phyloP scores from a whole-genome alignment of 2,329 filamentous ascomycete species.

The Venturia oleaginea region DNA sequence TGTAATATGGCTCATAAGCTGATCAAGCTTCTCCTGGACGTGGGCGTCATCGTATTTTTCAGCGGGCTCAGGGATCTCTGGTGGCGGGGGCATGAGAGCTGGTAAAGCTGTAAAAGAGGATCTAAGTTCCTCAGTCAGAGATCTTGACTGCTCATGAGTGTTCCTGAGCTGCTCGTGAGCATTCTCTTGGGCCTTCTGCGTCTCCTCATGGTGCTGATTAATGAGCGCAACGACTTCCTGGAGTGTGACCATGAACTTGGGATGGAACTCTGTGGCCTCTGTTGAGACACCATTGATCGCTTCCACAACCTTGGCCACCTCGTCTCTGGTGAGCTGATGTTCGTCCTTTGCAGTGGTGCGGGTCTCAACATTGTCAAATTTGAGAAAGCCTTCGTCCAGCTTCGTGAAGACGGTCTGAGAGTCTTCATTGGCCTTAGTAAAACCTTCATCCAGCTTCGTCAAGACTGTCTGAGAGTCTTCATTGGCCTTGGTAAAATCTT shows the following conservation, averaged over 20 bases:
- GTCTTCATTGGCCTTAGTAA: conserved; percentile 40
- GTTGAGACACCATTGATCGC: conserved; percentile 52
- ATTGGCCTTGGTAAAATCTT: conserved; percentile 77
- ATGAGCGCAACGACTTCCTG: conserved; percentile 78
- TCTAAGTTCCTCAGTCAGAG: conserved; percentile 34
- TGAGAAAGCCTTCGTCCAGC: conserved; percentile 68
- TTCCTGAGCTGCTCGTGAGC: conserved; percentile 33
- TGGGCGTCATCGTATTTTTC: conserved; percentile 47
- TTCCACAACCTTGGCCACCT: conserved; percentile 61
- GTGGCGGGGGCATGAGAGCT: conserved; percentile 34
- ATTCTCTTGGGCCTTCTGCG: conserved; percentile 47
- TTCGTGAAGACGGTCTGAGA: conserved; percentile 73
- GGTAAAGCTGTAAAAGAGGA: conserved; percentile 33
- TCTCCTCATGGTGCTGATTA: conserved; percentile 80
- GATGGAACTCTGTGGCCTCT: conserved; percentile 73
- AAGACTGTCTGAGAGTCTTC: conserved; percentile 84
- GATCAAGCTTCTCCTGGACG: conserved; percentile 48
- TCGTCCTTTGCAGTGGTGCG: conserved; percentile 65
- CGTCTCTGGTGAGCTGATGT: conserved; percentile 73
- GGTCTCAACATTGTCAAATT: conserved; percentile 50
- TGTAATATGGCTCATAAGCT: conserved; percentile 53
- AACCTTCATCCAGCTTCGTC: conserved; percentile 69
- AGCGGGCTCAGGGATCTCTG: conserved; percentile 21
- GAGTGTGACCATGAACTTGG: conserved; percentile 77
- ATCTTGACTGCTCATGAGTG: conserved; percentile 36